phyloP scores from a whole-genome alignment of 2,329 filamentous ascomycete species.

The Apiospora saccharicola region DNA sequence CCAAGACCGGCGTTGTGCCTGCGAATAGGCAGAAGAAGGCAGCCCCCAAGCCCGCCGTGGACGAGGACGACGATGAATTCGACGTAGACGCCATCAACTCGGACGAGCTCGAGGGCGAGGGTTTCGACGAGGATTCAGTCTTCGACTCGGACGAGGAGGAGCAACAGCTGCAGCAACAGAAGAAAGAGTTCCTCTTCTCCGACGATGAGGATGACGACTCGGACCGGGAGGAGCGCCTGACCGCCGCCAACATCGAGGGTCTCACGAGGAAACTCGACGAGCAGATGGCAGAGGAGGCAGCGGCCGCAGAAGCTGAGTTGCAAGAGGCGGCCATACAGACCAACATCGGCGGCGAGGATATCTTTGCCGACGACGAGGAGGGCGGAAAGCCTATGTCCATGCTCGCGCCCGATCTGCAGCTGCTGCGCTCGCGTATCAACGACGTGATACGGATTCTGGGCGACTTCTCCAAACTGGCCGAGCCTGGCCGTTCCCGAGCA shows the following conservation, averaged over 20 bases:
- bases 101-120: slow-evolving; percentile 34
- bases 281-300: slow-evolving; percentile 78
- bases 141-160: slow-evolving; percentile 76
- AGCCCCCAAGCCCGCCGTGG: slow-evolving; percentile 39
- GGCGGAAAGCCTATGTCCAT: slow-evolving; percentile 67
- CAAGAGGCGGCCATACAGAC: slow-evolving; percentile 88
- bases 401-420: slow-evolving; percentile 87
- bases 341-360: slow-evolving; percentile 82
- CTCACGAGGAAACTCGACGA: slow-evolving; percentile 85
- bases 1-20: slow-evolving; percentile 59
- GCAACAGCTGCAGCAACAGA: slow-evolving; percentile 59
- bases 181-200: slow-evolving; percentile 78
- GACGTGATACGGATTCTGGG: slow-evolving; percentile 92
- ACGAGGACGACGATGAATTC: slow-evolving; percentile 40
- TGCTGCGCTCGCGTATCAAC: slow-evolving; percentile 87
- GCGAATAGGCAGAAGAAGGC: slow-evolving; percentile 67
- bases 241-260: slow-evolving; percentile 94
- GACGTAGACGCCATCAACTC: slow-evolving; percentile 41
- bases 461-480: slow-evolving; percentile 82
- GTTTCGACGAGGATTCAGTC: slow-evolving; percentile 64
- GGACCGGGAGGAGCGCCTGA: slow-evolving; percentile 87
- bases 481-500: slow-evolving; percentile 80
- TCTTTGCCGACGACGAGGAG: slow-evolving; percentile 63
- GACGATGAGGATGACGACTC: slow-evolving; percentile 97
- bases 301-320: slow-evolving; percentile 84